A percentile compares a stretch with the other conserved stretches of the same genome.
Conservation (phyloP, 495 filamentous ascomycete species). For the Neurospora cerealis region DNA sequence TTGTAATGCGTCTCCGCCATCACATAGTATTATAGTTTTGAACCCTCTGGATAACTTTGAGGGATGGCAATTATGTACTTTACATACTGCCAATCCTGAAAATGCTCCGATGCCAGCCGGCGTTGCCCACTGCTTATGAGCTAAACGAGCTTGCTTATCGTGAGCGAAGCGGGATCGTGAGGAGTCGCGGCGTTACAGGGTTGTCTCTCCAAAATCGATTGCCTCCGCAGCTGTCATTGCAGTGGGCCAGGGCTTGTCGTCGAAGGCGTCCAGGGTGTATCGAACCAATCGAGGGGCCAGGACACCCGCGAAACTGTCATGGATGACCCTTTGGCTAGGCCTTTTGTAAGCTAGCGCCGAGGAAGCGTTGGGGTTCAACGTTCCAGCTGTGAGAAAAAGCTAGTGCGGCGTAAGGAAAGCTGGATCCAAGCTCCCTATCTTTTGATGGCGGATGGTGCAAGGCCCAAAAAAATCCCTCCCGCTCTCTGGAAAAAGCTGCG, state of each 20-base stretch:
- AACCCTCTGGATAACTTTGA: not conserved
- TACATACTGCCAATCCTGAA: not conserved
- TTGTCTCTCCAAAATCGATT: not conserved
- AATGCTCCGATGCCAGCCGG: not conserved
- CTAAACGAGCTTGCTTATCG: not conserved
- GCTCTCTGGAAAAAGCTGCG: constrained; percentile 5
- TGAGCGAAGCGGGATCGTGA: not conserved
- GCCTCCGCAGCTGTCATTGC: not conserved
- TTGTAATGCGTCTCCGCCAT: not conserved
- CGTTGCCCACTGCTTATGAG: not conserved
- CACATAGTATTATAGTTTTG: not conserved
- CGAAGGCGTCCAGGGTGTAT: not conserved
- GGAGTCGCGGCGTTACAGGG: not conserved
- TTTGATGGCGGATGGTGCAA: not conserved
- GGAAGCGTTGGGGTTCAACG: constrained; percentile 25
- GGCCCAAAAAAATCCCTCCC: constrained; percentile 25
- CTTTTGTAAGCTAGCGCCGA: constrained; percentile 13
- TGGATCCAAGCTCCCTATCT: constrained; percentile 18
- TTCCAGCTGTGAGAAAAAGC: constrained; percentile 12
- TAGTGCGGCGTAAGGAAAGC: constrained; percentile 4
- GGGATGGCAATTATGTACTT: not conserved
- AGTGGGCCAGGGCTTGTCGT: not conserved
- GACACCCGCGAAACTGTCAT: not conserved
- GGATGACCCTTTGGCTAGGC: constrained; percentile 11
- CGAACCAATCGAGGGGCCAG: not conserved